Conservation (phyloP, 192 early-diverging fungal genomes). For the Podila minutissima region DNA sequence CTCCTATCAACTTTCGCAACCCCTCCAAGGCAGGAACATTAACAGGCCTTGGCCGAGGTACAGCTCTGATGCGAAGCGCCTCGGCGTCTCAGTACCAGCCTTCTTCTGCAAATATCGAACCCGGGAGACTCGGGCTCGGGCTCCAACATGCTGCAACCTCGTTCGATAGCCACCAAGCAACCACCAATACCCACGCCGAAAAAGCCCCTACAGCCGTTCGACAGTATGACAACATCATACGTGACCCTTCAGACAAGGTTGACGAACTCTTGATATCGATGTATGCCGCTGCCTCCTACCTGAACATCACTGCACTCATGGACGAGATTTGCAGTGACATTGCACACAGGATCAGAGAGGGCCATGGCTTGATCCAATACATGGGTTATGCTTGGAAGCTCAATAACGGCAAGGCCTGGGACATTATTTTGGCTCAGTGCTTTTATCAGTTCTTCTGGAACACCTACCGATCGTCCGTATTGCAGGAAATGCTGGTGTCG, state of each 20-base stretch:
- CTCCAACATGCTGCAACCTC: constrained; percentile 5
- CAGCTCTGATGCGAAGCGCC: neutral
- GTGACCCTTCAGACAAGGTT: constrained; percentile 42
- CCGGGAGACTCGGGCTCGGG: constrained; percentile 26
- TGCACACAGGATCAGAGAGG: constrained; percentile 34
- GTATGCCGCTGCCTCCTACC: constrained; percentile 47
- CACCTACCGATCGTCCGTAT: constrained; percentile 21
- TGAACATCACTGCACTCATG: constrained; percentile 44
- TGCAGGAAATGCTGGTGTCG: constrained; percentile 42
- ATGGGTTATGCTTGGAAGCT: constrained; percentile 50
- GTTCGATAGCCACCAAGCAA: neutral
- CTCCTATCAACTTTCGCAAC: constrained; percentile 20
- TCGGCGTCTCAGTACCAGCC: constrained; percentile 7
- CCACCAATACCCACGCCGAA: neutral
- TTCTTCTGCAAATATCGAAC: neutral
- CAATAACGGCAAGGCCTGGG: constrained; percentile 45
- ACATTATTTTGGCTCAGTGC: constrained; percentile 48
- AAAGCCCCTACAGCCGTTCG: neutral
- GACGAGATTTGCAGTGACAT: constrained; percentile 51
- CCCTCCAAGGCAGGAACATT: neutral
- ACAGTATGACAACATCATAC: constrained; percentile 32
- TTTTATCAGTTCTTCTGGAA: constrained; percentile 48
- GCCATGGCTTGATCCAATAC: constrained; percentile 39
- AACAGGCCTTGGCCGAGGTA: neutral
- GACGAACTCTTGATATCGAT: constrained; percentile 46